These are phyloP conservation scores for Ceratocystis smalleyi DNA, from an alignment of 2,329 filamentous ascomycete species.

Conservation along the genomic window DNA sequence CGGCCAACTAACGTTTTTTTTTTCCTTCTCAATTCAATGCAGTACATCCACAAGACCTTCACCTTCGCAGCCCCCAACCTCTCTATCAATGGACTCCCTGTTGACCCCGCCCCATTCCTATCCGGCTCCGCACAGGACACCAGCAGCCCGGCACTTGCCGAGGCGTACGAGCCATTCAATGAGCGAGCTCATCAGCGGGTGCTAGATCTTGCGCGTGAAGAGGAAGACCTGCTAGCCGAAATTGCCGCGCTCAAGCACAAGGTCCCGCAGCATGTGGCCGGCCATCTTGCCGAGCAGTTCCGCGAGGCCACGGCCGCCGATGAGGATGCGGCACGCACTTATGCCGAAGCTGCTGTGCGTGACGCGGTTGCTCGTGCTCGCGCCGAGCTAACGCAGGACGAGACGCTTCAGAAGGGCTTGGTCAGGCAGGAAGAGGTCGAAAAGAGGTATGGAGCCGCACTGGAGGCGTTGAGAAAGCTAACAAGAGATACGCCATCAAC, in stretches of 20 bases:
- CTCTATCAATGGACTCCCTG: conserved; percentile 44
- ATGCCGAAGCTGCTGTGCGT: conserved; percentile 18
- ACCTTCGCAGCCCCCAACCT: conserved; percentile 43
- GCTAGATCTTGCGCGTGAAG: conserved; percentile 44
- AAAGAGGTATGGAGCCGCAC: conserved; percentile 30
- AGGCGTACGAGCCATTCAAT: conserved; percentile 45
- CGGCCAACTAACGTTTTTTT: background rate
- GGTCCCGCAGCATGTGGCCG: conserved; percentile 33
- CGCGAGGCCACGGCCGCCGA: conserved; percentile 30
- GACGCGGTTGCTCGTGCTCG: conserved; percentile 19
- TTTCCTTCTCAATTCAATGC: background rate
- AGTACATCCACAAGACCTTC: conserved; percentile 50
- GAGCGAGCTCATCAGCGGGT: conserved; percentile 41
- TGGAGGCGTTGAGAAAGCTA: conserved; percentile 36
- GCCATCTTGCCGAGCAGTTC: conserved; percentile 28
- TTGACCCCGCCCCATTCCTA: conserved; percentile 29
- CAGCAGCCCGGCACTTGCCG: conserved; percentile 22
- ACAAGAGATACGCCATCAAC: conserved; percentile 46
- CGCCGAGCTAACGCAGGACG: conserved; percentile 22
- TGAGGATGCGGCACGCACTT: conserved; percentile 29
- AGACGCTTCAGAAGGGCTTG: conserved; percentile 25
- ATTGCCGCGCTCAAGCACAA: conserved; percentile 44
- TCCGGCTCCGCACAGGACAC: conserved; percentile 19
- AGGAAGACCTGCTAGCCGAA: conserved; percentile 48
- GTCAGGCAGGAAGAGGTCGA: conserved; percentile 33